These are phyloP conservation scores for Thalia dealbata DNA, from an alignment of 176 grass and related monocot genomes.

Conservation along the genomic window DNA sequence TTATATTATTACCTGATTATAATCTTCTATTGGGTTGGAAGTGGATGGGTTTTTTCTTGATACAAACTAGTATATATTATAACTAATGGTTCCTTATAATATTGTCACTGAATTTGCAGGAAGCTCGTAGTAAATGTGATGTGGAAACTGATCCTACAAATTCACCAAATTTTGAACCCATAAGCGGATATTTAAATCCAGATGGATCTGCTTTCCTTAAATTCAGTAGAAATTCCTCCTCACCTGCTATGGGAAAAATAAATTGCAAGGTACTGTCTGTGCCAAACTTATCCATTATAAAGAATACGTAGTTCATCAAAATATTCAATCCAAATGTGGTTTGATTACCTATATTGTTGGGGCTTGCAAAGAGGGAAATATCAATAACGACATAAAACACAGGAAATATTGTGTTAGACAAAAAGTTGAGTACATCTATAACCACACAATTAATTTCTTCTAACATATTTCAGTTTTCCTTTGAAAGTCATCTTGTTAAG, in stretches of 20 bases:
- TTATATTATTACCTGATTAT: not conserved
- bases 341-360: too few relatives aligned
- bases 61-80: not conserved
- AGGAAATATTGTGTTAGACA: too few relatives aligned
- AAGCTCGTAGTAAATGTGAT: constrained; percentile 85
- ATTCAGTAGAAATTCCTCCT: constrained; percentile 48
- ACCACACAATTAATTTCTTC: too few relatives aligned
- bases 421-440: too few relatives aligned
- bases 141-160: constrained; percentile 65
- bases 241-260: constrained; percentile 54
- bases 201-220: constrained; percentile 54
- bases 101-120: constrained; percentile 33
- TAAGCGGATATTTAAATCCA: constrained; percentile 42
- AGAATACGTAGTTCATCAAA: not conserved
- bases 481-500: too few relatives aligned
- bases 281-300: too few relatives aligned
- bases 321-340: too few relatives aligned
- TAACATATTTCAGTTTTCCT: too few relatives aligned
- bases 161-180: constrained; percentile 67
- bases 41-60: not conserved
- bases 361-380: too few relatives aligned
- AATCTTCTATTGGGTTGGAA: not conserved
- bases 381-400: too few relatives aligned
- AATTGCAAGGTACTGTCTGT: constrained; percentile 91
- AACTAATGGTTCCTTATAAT: not conserved